phyloP scores from a whole-genome alignment of 2,329 filamentous ascomycete genomes.

The Fusarium tuaranense region DNA sequence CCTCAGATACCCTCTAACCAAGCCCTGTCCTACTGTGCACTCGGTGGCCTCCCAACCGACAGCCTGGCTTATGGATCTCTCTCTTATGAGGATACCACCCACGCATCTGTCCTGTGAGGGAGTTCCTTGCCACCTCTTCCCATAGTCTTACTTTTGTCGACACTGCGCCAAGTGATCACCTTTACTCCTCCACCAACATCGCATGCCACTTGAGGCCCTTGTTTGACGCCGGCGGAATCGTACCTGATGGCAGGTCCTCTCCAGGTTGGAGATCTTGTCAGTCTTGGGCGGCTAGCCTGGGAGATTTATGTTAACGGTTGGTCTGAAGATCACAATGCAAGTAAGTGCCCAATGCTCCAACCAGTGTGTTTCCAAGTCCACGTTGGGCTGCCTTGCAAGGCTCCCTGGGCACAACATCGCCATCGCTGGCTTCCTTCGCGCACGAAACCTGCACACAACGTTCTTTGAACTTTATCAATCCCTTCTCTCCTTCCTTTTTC shows the following conservation, averaged over 20 bases:
- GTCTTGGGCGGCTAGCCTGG: conserved; percentile 48
- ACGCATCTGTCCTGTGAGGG: conserved; percentile 1
- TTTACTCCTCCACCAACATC: neutral
- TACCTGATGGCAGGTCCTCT: conserved; percentile 41
- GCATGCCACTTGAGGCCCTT: conserved; percentile 5
- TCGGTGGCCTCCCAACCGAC: conserved; percentile 9
- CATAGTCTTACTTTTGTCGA: neutral
- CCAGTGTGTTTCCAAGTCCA: neutral
- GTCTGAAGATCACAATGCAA: conserved; percentile 49
- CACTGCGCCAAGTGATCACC: conserved; percentile 9
- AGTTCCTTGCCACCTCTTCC: conserved; percentile 10
- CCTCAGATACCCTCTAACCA: conserved; percentile 4
- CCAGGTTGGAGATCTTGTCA: conserved; percentile 49
- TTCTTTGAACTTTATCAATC: neutral
- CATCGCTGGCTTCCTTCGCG: neutral
- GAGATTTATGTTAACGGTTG: conserved; percentile 49
- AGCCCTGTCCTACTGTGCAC: conserved; percentile 3
- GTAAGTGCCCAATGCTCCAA: conserved; percentile 40
- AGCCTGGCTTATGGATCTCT: conserved; percentile 3
- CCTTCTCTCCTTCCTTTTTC: neutral
- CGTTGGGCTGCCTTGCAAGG: conserved; percentile 30
- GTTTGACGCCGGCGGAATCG: conserved; percentile 5
- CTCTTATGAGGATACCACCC: conserved; percentile 21
- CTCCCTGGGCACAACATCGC: conserved; percentile 14
- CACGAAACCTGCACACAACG: neutral